Evolutionary conservation across 805 yeast genomes (phyloP), one percentile per base, ranked within the genome.

Genomic region (Candida saitoana): DNA sequence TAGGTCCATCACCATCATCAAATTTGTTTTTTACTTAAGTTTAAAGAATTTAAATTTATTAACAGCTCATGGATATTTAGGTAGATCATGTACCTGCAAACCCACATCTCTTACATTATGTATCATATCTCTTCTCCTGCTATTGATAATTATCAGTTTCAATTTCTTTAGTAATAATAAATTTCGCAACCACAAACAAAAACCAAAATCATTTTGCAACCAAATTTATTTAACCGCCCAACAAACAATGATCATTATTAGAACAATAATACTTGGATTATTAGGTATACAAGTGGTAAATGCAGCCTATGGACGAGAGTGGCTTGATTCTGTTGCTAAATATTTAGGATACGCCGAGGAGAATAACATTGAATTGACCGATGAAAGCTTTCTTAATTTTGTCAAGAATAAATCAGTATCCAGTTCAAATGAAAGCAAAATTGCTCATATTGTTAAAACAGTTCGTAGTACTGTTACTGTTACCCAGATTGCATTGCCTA

Each of bases 321-420:
- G 24, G 30, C 15, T 36, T 24, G 38, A 36, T 14, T 36, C 38
- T 5, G 25, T 36, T n/a, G 38, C 30, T 4, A 36, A 17, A 9
- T 36, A 20, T 15, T 24, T 36, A 8, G 38, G 31, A 11, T 24
- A 36, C 22, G 38, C 38, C 19, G 31, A 36, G 22, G 38, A 22
- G 16, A 36, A 36, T 24, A 14, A 24, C 5, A 25, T 36, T 14
- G 20, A 36, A 24, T 14, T 36, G 19, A 22, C 38, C 5, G 22
- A 36, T 24, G 31, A 36, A 24, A 5, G 17, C 6, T 36, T 20
- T 36, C 25, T 36, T 18, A 8, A 22, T 14, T 36, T 24, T 24
- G 24, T 24, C 6, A n/a, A 16, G 7, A 22, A 15, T 9, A 36
- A 36, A 17, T 18, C 12, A 17, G 9, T 5, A 33, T 6, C 16